These are phyloP conservation scores for Hawksworthiomyces lignivorus DNA, from an alignment of 2,329 filamentous ascomycete genomes.

Conservation along the genomic window DNA sequence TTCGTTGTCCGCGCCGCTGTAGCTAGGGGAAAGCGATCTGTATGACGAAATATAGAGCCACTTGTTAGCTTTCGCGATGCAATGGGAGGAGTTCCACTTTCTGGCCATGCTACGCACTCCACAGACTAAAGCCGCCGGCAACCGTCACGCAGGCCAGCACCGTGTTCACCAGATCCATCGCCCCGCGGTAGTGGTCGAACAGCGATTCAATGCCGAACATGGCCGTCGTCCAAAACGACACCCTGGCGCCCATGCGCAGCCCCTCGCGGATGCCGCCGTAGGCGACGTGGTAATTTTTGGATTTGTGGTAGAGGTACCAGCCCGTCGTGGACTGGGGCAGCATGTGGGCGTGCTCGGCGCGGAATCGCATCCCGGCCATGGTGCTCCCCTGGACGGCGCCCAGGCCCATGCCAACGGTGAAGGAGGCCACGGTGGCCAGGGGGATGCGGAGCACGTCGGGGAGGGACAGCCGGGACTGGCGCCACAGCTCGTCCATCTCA, in stretches of 20 bases:
- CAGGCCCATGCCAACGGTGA: constrained; percentile 60
- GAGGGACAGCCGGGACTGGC: constrained; percentile 49
- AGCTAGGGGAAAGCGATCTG: constrained; percentile 72
- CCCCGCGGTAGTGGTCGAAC: constrained; percentile 64
- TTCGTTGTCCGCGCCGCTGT: constrained; percentile 72
- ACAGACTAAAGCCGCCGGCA: constrained; percentile 78
- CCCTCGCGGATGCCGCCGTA: constrained; percentile 74
- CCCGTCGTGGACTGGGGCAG: constrained; percentile 74
- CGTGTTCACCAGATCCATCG: constrained; percentile 72
- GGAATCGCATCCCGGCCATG: constrained; percentile 72
- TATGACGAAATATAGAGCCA: not conserved
- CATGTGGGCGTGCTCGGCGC: constrained; percentile 93
- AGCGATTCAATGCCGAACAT: constrained; percentile 81
- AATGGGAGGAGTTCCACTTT: no score
- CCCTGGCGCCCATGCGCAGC: constrained; percentile 60
- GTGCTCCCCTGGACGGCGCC: constrained; percentile 67
- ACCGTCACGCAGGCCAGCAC: constrained; percentile 76
- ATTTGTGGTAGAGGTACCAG: constrained; percentile 99
- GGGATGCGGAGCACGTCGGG: constrained; percentile 58
- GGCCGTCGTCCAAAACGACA: constrained; percentile 64
- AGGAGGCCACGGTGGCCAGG: constrained; percentile 54
- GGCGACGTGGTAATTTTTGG: constrained; percentile 85
- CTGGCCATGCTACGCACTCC: constrained; percentile 52
- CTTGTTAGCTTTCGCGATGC: no score
- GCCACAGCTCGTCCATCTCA: constrained; percentile 22